Evolutionary conservation across 2,329 filamentous ascomycete genomes (phyloP).

Genomic region (Emergomyces orientalis): DNA sequence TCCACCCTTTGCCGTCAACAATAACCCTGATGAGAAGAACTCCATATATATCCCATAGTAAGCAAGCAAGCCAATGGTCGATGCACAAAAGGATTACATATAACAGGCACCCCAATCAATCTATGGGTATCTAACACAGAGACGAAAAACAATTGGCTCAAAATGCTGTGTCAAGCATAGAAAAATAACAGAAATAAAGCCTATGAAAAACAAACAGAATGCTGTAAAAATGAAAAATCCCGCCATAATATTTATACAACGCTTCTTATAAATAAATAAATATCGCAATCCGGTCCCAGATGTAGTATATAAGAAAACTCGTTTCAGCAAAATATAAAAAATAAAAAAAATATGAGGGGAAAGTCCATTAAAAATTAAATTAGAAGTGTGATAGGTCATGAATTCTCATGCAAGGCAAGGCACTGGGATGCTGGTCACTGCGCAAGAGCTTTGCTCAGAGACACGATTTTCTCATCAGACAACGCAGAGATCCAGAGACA

Average conservation of each 20-base stretch:
- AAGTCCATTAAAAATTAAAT: neutral
- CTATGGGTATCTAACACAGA: conserved; percentile 6
- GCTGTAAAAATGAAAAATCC: neutral
- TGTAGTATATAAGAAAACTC: conserved; percentile 2
- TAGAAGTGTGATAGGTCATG: neutral
- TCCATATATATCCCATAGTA: neutral
- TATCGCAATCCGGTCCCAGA: neutral
- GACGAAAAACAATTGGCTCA: neutral
- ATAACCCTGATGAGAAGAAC: neutral
- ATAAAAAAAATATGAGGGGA: neutral
- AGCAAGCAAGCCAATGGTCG: neutral
- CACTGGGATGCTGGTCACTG: neutral
- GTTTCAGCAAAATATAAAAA: neutral
- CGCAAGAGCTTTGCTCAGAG: conserved; percentile 36
- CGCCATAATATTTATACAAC: neutral
- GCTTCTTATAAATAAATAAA: neutral
- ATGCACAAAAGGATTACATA: neutral
- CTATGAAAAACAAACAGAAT: neutral
- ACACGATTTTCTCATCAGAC: conserved; percentile 48
- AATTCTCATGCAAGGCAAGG: neutral
- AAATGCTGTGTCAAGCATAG: neutral
- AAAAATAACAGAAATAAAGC: neutral
- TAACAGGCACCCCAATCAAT: conserved; percentile 4
- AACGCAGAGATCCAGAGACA: conserved; percentile 57
- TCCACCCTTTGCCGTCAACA: neutral